Percentiles rank a stretch among this genome's conserved stretches.
Evolutionary conservation across 1,139 yeast genomes (phyloP).

Genomic region (Saccharomyces hybrid): DNA sequence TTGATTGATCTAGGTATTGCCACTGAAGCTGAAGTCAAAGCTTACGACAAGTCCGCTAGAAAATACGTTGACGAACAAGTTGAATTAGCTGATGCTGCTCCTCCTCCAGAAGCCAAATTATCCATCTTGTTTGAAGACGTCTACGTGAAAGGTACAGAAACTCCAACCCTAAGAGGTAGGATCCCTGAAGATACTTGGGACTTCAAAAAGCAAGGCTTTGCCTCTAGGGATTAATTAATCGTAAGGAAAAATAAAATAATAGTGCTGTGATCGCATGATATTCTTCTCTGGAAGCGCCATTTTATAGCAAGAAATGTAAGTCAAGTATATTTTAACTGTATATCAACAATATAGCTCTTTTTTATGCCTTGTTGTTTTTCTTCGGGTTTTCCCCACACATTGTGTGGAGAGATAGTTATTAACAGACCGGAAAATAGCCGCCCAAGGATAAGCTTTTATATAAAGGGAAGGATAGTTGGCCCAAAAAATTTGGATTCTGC

Average conservation of each 20-base stretch:
- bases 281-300: neutral
- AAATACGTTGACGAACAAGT: slow-evolving; percentile 91
- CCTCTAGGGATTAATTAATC: slow-evolving; percentile 18
- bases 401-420: neutral
- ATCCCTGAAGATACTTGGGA: slow-evolving; percentile 90
- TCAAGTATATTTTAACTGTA: neutral
- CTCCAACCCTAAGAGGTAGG: slow-evolving; percentile 92
- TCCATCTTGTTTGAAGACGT: slow-evolving; percentile 94
- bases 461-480: neutral
- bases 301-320: neutral
- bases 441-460: neutral
- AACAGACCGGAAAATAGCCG: neutral
- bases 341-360: neutral
- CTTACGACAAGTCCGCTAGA: slow-evolving; percentile 93
- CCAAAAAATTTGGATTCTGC: neutral
- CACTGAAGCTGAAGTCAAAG: slow-evolving; percentile 87
- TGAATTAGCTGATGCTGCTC: slow-evolving; percentile 86
- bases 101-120: slow-evolving; percentile 94
- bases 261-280: neutral
- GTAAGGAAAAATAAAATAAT: slow-evolving; percentile 20
- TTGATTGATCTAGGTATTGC: slow-evolving; percentile 78
- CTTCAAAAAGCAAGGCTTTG: slow-evolving; percentile 66
- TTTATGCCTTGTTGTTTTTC: neutral
- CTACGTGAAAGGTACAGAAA: slow-evolving; percentile 90
- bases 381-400: neutral